Conservation (phyloP, 257 asterid species). For the Solanum pimpinellifolium region DNA sequence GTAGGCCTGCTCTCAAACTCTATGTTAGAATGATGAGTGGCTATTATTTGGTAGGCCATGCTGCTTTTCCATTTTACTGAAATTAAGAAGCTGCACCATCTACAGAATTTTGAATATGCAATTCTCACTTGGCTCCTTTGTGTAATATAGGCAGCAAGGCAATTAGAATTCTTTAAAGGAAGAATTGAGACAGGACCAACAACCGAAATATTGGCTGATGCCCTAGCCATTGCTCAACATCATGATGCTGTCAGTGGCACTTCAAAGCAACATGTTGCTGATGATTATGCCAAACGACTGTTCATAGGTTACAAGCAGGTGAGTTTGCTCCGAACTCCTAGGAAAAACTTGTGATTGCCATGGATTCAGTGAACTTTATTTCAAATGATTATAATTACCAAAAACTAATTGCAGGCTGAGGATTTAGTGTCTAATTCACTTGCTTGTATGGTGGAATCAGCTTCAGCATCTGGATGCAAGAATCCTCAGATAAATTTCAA, state of each 20-base stretch:
- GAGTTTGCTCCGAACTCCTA: background rate
- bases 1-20: slow-evolving; percentile 79
- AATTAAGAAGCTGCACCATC: background rate
- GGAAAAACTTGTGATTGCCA: background rate
- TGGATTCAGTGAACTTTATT: background rate
- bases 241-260: slow-evolving; percentile 98
- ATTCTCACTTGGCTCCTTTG: slow-evolving; percentile 10
- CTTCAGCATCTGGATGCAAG: slow-evolving; percentile 33
- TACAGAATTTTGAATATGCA: slow-evolving; percentile 6
- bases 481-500: slow-evolving; percentile 33
- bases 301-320: slow-evolving; percentile 90
- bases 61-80: slow-evolving; percentile 3
- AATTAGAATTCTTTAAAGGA: slow-evolving; percentile 67
- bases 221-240: slow-evolving; percentile 88
- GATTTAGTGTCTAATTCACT: slow-evolving; percentile 64
- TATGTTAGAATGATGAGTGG: slow-evolving; percentile 84
- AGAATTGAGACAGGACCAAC: slow-evolving; percentile 57
- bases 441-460: slow-evolving; percentile 56
- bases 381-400: slow-evolving; percentile 1
- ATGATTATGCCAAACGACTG: slow-evolving; percentile 92
- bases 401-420: slow-evolving; percentile 52
- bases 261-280: slow-evolving; percentile 84
- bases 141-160: slow-evolving; percentile 83
- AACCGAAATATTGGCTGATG: slow-evolving; percentile 66
- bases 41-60: slow-evolving; percentile 61